Evolutionary conservation across 768 basidiomycete species (phyloP).

Genomic region (Mycena amicta): DNA sequence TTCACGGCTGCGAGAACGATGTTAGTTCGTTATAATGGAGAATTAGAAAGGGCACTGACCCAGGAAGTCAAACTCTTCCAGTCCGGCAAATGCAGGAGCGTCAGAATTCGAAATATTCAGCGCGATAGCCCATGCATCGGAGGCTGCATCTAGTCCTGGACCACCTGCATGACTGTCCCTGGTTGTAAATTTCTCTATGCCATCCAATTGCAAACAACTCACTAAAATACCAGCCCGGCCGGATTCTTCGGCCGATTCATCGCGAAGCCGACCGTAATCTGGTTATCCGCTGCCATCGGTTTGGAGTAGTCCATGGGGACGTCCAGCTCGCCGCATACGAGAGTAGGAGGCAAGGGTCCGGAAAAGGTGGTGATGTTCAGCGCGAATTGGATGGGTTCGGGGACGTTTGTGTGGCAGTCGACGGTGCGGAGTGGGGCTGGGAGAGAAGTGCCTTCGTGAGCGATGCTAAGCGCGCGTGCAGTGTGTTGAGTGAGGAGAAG

Average conservation of each 20-base stretch:
- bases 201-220: not conserved
- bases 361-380: slow-evolving; percentile 3
- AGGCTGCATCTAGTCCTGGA: slow-evolving; percentile 7
- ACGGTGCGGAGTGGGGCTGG: slow-evolving; percentile 8
- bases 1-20: slow-evolving; percentile 9
- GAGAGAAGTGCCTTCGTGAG: not conserved
- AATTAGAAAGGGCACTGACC: not conserved
- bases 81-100: not conserved
- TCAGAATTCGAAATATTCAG: slow-evolving; percentile 4
- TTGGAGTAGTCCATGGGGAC: slow-evolving; percentile 19
- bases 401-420: slow-evolving; percentile 9
- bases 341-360: slow-evolving; percentile 5
- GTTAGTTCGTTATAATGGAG: not conserved
- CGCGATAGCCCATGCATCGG: slow-evolving; percentile 7
- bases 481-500: not conserved
- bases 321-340: slow-evolving; percentile 16
- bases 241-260: slow-evolving; percentile 16
- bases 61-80: slow-evolving; percentile 14
- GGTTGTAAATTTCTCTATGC: not conserved
- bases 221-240: slow-evolving; percentile 6
- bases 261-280: slow-evolving; percentile 18
- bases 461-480: not conserved
- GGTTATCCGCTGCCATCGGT: slow-evolving; percentile 5
- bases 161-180: slow-evolving; percentile 3
- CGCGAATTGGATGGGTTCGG: not conserved